Percentiles rank a stretch among this genome's conserved stretches.
phyloP scores from a whole-genome alignment of 164 flowering plant genomes.

The Tetracentron sinense region DNA sequence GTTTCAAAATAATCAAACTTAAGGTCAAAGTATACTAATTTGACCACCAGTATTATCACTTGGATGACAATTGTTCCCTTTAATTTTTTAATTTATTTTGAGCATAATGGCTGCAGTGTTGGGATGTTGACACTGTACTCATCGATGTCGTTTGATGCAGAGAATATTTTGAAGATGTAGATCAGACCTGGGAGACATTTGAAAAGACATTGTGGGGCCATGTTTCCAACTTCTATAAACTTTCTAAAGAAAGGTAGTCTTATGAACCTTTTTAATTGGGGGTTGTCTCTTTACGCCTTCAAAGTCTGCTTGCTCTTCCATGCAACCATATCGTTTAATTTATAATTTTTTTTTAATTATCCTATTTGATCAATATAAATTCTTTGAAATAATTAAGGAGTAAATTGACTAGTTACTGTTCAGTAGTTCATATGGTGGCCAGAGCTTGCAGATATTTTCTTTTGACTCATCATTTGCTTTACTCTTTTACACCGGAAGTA shows the following conservation, averaged over 20 bases:
- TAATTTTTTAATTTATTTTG: not conserved
- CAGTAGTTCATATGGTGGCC: not conserved
- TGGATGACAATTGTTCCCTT: too few relatives aligned
- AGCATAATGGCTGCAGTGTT: not conserved
- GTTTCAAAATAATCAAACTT: too few relatives aligned
- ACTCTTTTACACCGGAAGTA: too few relatives aligned
- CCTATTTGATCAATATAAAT: not conserved
- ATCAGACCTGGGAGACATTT: slow-evolving; percentile 96
- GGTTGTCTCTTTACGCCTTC: not conserved
- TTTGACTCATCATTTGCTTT: too few relatives aligned
- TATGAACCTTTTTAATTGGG: not conserved
- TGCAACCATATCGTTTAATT: not conserved
- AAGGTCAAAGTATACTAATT: too few relatives aligned
- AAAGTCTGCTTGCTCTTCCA: not conserved
- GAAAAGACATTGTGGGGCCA: slow-evolving; percentile 94
- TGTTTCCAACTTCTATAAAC: slow-evolving; percentile 74
- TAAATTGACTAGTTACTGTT: not conserved
- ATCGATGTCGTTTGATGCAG: slow-evolving; percentile 31
- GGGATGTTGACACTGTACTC: not conserved
- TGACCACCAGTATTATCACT: too few relatives aligned
- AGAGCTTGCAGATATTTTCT: too few relatives aligned
- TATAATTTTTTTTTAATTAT: not conserved
- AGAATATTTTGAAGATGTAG: slow-evolving; percentile 98
- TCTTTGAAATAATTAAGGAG: not conserved
- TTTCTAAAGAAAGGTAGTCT: slow-evolving; percentile 85